Evolutionary conservation across 1,284 basidiomycete genomes (phyloP).

Genomic region (Boletellus deceptivus): DNA sequence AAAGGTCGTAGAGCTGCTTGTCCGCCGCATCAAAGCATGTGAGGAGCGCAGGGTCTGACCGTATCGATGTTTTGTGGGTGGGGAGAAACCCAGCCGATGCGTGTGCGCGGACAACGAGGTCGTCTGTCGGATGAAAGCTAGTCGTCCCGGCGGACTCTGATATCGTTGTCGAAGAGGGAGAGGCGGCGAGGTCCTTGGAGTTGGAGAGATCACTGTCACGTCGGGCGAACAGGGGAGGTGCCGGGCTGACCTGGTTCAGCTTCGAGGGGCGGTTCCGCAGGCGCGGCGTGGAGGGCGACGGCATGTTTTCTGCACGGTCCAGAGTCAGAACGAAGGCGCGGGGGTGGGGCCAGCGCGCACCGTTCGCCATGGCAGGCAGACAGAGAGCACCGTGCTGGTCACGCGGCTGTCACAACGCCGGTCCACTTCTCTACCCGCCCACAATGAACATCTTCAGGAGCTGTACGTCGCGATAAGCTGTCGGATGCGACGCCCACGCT

Average conservation of each 20-base stretch:
- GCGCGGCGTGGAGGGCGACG: conserved; percentile 12
- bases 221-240: not conserved
- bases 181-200: conserved; percentile 17
- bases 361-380: conserved; percentile 14
- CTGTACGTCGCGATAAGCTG: conserved; percentile 51
- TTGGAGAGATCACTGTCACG: not conserved
- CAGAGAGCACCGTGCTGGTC: conserved; percentile 9
- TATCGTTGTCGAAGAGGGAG: conserved; percentile 35
- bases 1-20: conserved; percentile 70
- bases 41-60: conserved; percentile 59
- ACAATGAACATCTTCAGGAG: conserved; percentile 80
- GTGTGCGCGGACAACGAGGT: conserved; percentile 22
- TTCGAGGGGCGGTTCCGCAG: conserved; percentile 12
- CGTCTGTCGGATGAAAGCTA: conserved; percentile 21
- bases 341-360: conserved; percentile 9
- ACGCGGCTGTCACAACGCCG: conserved; percentile 29
- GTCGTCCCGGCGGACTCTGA: conserved; percentile 29
- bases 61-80: conserved; percentile 46
- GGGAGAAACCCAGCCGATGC: conserved; percentile 30
- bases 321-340: not conserved
- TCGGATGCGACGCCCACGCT: conserved; percentile 11
- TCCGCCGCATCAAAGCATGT: conserved; percentile 73
- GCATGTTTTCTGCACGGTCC: conserved; percentile 2
- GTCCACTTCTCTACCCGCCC: conserved; percentile 18
- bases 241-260: conserved; percentile 15